Evolutionary conservation across 2,329 filamentous ascomycete species (phyloP).

Genomic region (Colletotrichum truncatum): DNA sequence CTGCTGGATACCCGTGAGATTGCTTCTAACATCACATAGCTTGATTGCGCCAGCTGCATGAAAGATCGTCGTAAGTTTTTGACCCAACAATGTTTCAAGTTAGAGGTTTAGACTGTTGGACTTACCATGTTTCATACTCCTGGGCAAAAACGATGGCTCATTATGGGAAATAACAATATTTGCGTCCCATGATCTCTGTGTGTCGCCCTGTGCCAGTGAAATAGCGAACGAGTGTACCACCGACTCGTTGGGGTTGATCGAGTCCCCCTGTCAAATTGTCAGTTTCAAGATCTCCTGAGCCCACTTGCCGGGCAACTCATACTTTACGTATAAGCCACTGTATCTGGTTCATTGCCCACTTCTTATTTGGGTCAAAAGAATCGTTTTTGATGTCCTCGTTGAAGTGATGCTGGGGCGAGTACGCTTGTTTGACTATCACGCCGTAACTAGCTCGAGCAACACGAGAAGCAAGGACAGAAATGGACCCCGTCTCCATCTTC

Average conservation of each 20-base stretch:
- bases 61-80: neutral
- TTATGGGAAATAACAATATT: conserved; percentile 50
- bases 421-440: conserved; percentile 47
- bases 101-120: neutral
- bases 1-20: conserved; percentile 49
- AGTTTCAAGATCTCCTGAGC: neutral
- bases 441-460: conserved; percentile 54
- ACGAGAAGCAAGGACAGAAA: conserved; percentile 51
- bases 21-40: conserved; percentile 50
- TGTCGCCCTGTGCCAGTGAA: conserved; percentile 41
- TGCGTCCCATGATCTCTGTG: conserved; percentile 46
- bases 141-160: conserved; percentile 45
- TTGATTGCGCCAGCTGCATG: conserved; percentile 45
- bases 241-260: conserved; percentile 44
- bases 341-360: conserved; percentile 51
- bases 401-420: conserved; percentile 45
- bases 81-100: too few relatives aligned
- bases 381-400: conserved; percentile 47
- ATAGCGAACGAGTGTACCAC: conserved; percentile 46
- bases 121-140: conserved; percentile 47
- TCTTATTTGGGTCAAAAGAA: conserved; percentile 40
- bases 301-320: neutral
- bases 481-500: conserved; percentile 49
- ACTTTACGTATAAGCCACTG: conserved; percentile 53
- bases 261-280: conserved; percentile 39